Base-by-base conservation (phyloP, 495 filamentous ascomycete species). In the Acidiella bohemica region DNA sequence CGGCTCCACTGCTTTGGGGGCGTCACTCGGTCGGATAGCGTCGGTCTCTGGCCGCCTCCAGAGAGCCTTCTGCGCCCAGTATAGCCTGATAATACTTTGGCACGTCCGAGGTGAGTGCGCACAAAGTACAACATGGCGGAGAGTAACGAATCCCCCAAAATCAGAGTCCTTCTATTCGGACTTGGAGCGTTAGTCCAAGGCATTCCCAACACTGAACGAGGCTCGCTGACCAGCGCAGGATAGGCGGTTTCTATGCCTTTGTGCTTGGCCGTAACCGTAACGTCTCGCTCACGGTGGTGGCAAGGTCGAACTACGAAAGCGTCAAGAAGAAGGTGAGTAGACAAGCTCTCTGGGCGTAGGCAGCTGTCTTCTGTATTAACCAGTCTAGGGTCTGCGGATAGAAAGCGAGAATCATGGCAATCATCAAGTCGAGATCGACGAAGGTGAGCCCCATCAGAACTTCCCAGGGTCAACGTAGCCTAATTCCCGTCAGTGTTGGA, bases 291-390 rank as follows among this genome's bases (percentile, higher is more conserved):
- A 70, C 61, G 0, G 67, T 70, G 0, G 61, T 68, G n/a, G 68
- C 68, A 4, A 63, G 67, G 23, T 72, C 68, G 0, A 72, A 72
- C 34, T 70, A 67, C 37, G 61, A 67, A 0, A 61, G 61, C 5
- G 66, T 70, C 10, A 56, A 53, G 6, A 41, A 44, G 0, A 65
- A 67, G 41, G 42, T 39, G 19, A 31, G 34, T n/a, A 21, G 7
- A 8, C 10, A 12, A 6, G 5, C 5, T 10, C 20, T 10, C 11
- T 18, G 6, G 11, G 4, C 10, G 11, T 30, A 5, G 34, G 16
- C 16, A 8, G 8, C 9, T 9, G 7, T 8, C 11, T 16, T 11
- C n/a, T n/a, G n/a, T n/a, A 7, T 37, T 6, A 23, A 11, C 18
- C 8, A 4, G 16, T 4, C 11, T 19, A 46, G 43, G 68, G 68